phyloP scores from a whole-genome alignment of 2,329 filamentous ascomycete species.

The Orbilia javanica region DNA sequence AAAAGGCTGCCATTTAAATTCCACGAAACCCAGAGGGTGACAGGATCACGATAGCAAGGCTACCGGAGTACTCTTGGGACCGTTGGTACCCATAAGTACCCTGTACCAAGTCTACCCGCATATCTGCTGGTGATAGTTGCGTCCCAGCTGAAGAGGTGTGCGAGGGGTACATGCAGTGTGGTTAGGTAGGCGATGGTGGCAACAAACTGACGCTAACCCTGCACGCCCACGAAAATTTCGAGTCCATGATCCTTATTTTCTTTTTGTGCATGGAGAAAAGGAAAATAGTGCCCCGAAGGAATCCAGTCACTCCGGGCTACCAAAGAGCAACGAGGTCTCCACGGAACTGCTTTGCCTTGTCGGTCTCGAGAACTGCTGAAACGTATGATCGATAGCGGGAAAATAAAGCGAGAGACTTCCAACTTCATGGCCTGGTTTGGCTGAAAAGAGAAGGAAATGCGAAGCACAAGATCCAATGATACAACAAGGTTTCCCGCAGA shows the following conservation, averaged over 20 bases:
- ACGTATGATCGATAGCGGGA: conserved; percentile 37
- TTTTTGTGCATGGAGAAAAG: conserved; percentile 25
- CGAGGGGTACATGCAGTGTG: conserved; percentile 53
- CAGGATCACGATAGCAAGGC: conserved; percentile 49
- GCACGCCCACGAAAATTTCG: conserved; percentile 41
- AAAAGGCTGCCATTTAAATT: conserved; percentile 49
- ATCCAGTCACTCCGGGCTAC: conserved; percentile 7
- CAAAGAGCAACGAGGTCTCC: conserved; percentile 18
- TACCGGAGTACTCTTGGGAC: conserved; percentile 18
- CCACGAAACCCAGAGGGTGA: conserved; percentile 8
- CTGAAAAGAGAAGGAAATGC: conserved; percentile 57
- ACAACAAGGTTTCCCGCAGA: conserved; percentile 45
- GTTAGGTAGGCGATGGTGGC: conserved; percentile 55
- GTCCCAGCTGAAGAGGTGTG: conserved; percentile 42
- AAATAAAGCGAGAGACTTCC: conserved; percentile 36
- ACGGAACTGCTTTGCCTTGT: conserved; percentile 21
- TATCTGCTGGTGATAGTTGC: conserved; percentile 47
- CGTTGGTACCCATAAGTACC: conserved; percentile 30
- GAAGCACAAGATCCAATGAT: conserved; percentile 47
- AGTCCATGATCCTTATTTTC: conserved; percentile 33
- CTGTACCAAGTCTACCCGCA: conserved; percentile 50
- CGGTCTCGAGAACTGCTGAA: not conserved
- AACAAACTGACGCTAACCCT: conserved; percentile 56
- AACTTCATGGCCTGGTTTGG: conserved; percentile 20
- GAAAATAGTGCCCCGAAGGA: conserved; percentile 12